phyloP scores from a whole-genome alignment of 805 yeast species.

The Cyberlindnera mycetangii region DNA sequence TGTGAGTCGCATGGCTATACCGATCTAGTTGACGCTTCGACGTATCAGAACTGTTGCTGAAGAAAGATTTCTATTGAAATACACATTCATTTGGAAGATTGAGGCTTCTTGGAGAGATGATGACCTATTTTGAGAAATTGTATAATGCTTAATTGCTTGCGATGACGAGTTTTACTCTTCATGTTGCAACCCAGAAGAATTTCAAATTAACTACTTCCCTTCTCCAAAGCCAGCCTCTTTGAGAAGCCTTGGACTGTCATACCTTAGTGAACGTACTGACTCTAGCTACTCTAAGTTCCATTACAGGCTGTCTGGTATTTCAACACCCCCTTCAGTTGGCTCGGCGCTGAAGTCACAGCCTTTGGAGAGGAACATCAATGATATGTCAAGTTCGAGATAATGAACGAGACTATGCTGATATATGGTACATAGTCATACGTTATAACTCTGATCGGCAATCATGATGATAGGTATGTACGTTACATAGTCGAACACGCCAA shows the following conservation, averaged over 20 bases:
- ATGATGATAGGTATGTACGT: constrained; percentile 25
- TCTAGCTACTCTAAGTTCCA: constrained; percentile 25
- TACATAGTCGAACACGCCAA: constrained; percentile 75
- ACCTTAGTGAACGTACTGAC: constrained; percentile 18
- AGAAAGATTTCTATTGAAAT: constrained; percentile 66
- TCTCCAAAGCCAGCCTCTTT: constrained; percentile 5
- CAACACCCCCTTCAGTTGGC: constrained; percentile 27
- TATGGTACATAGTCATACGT: constrained; percentile 35
- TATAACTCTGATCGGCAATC: constrained; percentile 35
- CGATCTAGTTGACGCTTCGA: constrained; percentile 77
- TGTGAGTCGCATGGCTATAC: constrained; percentile 60
- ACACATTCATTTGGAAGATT: constrained; percentile 71
- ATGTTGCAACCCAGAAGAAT: constrained; percentile 15
- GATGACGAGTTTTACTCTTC: constrained; percentile 72
- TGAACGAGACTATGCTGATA: constrained; percentile 35
- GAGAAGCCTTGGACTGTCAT: constrained; percentile 15
- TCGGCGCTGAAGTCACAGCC: background rate
- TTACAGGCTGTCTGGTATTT: constrained; percentile 19
- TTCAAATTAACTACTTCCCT: constrained; percentile 6
- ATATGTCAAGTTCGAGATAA: constrained; percentile 46
- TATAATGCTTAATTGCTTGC: constrained; percentile 88
- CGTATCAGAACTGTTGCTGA: constrained; percentile 42
- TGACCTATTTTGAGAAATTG: constrained; percentile 58
- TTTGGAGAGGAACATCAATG: constrained; percentile 19
- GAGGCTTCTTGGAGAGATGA: constrained; percentile 61